Percentiles rank a stretch among this genome's conserved stretches.
Conservation (phyloP, 163 green algal genomes). For the Coccomyxa subellipsoidea region DNA sequence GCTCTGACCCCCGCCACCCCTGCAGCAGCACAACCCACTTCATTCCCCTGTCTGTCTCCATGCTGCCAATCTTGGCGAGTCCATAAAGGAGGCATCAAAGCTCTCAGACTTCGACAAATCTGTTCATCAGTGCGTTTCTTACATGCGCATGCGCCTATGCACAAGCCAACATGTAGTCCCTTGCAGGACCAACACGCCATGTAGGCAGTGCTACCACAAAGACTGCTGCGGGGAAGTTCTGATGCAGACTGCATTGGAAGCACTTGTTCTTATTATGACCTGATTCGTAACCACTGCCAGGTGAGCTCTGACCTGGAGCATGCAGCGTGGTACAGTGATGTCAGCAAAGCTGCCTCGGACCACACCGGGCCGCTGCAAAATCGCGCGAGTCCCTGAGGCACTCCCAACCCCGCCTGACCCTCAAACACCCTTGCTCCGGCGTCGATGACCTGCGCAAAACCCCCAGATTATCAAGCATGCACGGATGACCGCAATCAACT, state of each 20-base stretch:
- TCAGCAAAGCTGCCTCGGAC: not conserved
- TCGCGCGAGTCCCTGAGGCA: conserved; percentile 9
- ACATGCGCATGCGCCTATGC: not conserved
- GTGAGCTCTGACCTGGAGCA: not conserved
- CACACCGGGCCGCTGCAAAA: conserved; percentile 3
- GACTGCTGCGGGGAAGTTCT: not conserved
- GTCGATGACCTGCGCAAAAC: not conserved
- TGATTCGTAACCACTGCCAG: too few relatives aligned
- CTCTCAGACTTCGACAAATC: too few relatives aligned
- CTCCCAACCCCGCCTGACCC: not conserved
- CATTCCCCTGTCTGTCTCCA: too few relatives aligned
- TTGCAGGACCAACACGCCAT: not conserved
- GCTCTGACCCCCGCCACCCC: not conserved
- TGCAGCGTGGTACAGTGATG: not conserved
- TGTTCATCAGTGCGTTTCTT: not conserved
- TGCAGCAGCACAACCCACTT: not conserved
- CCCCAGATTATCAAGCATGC: too few relatives aligned
- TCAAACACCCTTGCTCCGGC: not conserved
- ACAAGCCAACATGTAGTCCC: not conserved
- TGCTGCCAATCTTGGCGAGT: too few relatives aligned
- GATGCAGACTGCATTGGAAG: not conserved
- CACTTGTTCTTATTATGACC: too few relatives aligned
- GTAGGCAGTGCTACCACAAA: not conserved
- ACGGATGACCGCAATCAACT: too few relatives aligned
- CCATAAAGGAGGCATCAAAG: too few relatives aligned